Conservation (phyloP, 495 filamentous ascomycete species). For the Penicillium cataractarum region DNA sequence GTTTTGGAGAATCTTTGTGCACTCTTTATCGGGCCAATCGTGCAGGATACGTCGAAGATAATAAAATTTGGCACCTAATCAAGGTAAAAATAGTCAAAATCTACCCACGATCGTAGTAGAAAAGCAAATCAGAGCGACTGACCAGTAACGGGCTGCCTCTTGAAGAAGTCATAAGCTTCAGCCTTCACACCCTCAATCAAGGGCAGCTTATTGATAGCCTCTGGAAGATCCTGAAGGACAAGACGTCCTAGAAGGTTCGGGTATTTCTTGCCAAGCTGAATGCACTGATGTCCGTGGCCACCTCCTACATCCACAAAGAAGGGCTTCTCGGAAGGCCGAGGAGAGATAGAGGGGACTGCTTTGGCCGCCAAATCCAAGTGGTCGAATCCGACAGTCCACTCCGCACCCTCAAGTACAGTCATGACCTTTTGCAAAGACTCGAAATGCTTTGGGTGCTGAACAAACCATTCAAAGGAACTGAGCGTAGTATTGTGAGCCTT, state of each 20-base stretch:
- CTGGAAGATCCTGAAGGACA: constrained; percentile 57
- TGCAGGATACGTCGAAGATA: constrained; percentile 48
- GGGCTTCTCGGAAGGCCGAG: constrained; percentile 17
- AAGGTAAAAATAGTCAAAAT: constrained; percentile 11
- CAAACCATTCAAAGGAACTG: constrained; percentile 43
- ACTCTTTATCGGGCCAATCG: constrained; percentile 39
- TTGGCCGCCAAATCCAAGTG: constrained; percentile 26
- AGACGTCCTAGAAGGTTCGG: constrained; percentile 47
- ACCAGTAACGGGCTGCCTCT: constrained; percentile 51
- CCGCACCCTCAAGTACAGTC: constrained; percentile 28
- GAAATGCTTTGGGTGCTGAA: constrained; percentile 42
- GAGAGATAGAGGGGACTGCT: constrained; percentile 8
- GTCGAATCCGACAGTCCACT: constrained; percentile 41
- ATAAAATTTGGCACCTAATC: constrained; percentile 43
- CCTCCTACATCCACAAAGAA: constrained; percentile 60
- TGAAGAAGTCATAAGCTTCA: constrained; percentile 54
- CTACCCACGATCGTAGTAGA: background rate
- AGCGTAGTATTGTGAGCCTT: constrained; percentile 46
- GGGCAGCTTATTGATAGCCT: constrained; percentile 40
- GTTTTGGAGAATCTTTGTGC: constrained; percentile 38
- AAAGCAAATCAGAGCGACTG: background rate
- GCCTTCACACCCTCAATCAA: constrained; percentile 49
- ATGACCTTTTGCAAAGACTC: constrained; percentile 43
- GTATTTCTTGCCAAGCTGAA: constrained; percentile 45
- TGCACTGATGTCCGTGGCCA: constrained; percentile 55